Evolutionary conservation across 2,329 filamentous ascomycete species (phyloP), one percentile per base, ranked within the genome.

Genomic region (Ophiosphaerella herpotricha): DNA sequence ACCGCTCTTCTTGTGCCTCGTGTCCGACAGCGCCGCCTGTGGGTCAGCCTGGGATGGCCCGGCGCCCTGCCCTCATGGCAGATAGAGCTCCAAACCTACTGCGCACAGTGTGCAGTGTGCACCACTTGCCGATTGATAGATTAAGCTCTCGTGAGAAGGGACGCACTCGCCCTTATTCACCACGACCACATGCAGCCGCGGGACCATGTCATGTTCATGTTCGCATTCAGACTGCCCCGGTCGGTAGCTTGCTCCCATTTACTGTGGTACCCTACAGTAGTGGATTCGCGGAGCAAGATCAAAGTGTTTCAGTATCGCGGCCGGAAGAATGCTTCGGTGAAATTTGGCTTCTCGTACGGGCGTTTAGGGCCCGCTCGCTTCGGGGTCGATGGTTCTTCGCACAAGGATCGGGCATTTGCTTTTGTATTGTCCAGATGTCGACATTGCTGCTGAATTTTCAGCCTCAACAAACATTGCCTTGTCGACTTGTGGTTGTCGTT

Each of bases 321-420:
- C 55, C 55, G 55, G 57, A 46, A 58, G 50, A 60, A 60, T 56
- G 50, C 46, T 53, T 56, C 43, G 50, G 52, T 52, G 49, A 51
- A 58, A 52, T 56, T 39, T 46, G 36, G 46, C 18, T 21, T 23
- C 44, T 48, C 45, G 47, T 35, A 53, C 50, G 50, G 57, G 34
- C 33, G 31, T 35, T 42, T 29, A 31, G 52, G 44, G 46, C 43
- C 51, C 47, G 47, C 54, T 55, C 54, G 49, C 48, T 59, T 43
- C 41, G 48, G 51, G 46, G 18, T 21, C 14, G 16, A 35, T 49
- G 40, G 11, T 38, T 33, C 24, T 26, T 46, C 41, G 51, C 48
- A 48, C 43, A 34, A 44, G 42, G 54, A 41, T 57, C 47, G 43
- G 34, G 33, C 34, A 44, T 29, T 31, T 39, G 37, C 35, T 40